These are phyloP conservation scores for Fusarium sp. DNA, from an alignment of 2,329 filamentous ascomycete species.

Conservation along the genomic window DNA sequence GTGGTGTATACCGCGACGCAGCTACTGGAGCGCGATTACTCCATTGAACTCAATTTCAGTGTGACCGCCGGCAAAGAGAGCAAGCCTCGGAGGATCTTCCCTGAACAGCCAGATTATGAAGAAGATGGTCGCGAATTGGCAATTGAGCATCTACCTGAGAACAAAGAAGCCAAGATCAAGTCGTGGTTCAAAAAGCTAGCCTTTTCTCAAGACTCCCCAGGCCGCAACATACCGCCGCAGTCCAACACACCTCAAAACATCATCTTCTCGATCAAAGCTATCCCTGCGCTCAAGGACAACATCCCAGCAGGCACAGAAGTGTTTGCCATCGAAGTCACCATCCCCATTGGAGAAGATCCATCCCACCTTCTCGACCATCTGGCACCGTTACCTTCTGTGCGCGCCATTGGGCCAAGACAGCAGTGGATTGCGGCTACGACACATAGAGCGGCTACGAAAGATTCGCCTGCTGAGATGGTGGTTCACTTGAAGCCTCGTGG, in stretches of 20 bases:
- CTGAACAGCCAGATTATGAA: background rate
- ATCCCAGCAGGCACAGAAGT: background rate
- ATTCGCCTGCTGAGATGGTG: background rate
- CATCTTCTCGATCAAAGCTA: background rate
- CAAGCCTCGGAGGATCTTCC: background rate
- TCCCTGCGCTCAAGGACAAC: fast-evolving
- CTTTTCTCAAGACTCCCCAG: background rate
- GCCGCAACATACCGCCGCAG: background rate
- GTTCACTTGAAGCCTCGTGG: background rate
- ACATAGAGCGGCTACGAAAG: background rate
- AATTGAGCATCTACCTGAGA: background rate
- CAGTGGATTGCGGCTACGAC: background rate
- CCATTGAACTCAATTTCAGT: background rate
- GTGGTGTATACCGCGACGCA: background rate
- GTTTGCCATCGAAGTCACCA: background rate
- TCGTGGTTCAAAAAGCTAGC: background rate
- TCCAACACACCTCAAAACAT: background rate
- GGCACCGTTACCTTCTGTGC: fast-evolving
- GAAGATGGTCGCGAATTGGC: background rate
- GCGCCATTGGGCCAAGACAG: background rate
- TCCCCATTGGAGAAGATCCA: background rate
- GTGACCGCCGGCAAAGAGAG: background rate
- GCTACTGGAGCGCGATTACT: background rate
- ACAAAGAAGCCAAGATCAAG: background rate
- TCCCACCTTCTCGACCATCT: background rate